Conservation (phyloP, 2,329 filamentous ascomycete species). For the Paradendryphiella salina region DNA sequence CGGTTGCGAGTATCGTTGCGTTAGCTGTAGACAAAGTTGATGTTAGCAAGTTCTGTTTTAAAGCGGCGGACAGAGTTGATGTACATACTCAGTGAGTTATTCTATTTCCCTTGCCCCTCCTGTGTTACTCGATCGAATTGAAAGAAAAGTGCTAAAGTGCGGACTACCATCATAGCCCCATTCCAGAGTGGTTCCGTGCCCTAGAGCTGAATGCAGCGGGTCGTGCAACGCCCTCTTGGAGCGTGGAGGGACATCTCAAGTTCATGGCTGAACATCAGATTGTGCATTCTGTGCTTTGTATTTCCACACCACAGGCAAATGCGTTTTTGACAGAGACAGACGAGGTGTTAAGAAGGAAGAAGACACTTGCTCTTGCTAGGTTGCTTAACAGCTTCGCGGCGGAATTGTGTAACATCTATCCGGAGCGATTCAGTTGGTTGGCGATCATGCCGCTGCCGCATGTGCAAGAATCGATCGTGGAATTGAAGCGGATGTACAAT, state of each 20-base stretch:
- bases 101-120: neutral
- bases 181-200: constrained; percentile 41
- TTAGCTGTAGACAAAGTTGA: constrained; percentile 18
- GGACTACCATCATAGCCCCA: constrained; percentile 16
- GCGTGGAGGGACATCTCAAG: constrained; percentile 28
- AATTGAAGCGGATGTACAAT: constrained; percentile 32
- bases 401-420: constrained; percentile 30
- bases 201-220: constrained; percentile 42
- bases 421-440: constrained; percentile 36
- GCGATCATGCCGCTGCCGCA: constrained; percentile 38
- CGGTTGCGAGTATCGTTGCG: constrained; percentile 33
- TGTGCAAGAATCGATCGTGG: constrained; percentile 33
- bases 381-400: constrained; percentile 43
- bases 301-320: constrained; percentile 44
- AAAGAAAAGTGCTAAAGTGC: neutral
- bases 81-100: constrained; percentile 38
- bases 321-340: constrained; percentile 32
- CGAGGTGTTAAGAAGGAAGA: constrained; percentile 13
- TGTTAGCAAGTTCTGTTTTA: constrained; percentile 13
- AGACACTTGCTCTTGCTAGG: constrained; percentile 40
- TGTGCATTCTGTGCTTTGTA: constrained; percentile 34
- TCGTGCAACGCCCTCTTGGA: constrained; percentile 41
- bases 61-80: constrained; percentile 36
- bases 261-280: constrained; percentile 42
- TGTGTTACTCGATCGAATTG: too few relatives aligned